A percentile compares a stretch with the other conserved stretches of the same genome.
Conservation (phyloP, 768 basidiomycete species). For the Fomitopsis serialis region DNA sequence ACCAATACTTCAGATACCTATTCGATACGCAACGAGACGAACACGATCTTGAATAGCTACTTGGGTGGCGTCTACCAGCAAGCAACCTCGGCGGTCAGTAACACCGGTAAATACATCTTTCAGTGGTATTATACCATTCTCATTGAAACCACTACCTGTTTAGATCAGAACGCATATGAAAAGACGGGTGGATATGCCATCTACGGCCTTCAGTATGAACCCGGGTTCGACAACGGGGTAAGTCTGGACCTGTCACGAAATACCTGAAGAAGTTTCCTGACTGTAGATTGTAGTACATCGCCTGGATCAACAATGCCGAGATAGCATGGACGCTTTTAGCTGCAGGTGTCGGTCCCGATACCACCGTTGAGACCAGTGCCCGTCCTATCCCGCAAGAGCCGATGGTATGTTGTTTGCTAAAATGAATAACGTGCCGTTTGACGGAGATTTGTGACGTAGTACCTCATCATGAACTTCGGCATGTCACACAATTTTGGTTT, state of each 20-base stretch:
- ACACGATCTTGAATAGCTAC: slow-evolving; percentile 58
- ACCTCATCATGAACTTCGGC: slow-evolving; percentile 54
- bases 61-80: slow-evolving; percentile 80
- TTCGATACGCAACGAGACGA: slow-evolving; percentile 46
- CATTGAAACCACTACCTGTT: slow-evolving; percentile 6
- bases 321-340: slow-evolving; percentile 68
- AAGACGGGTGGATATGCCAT: slow-evolving; percentile 51
- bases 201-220: slow-evolving; percentile 81
- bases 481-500: slow-evolving; percentile 58
- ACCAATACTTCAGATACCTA: slow-evolving; percentile 57
- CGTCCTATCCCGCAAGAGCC: slow-evolving; percentile 81
- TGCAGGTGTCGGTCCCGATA: slow-evolving; percentile 54
- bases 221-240: slow-evolving; percentile 58
- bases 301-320: slow-evolving; percentile 66
- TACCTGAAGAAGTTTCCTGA: background rate
- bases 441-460: slow-evolving; percentile 26
- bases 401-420: slow-evolving; percentile 47
- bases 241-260: slow-evolving; percentile 18
- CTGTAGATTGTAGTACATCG: slow-evolving; percentile 54
- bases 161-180: slow-evolving; percentile 72
- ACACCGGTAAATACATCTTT: slow-evolving; percentile 28
- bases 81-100: slow-evolving; percentile 38
- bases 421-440: too few relatives aligned
- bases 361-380: slow-evolving; percentile 52
- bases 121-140: slow-evolving; percentile 8